Evolutionary conservation across 352 stramenopile genomes (phyloP).

Genomic region (Pythium rishiriense): DNA sequence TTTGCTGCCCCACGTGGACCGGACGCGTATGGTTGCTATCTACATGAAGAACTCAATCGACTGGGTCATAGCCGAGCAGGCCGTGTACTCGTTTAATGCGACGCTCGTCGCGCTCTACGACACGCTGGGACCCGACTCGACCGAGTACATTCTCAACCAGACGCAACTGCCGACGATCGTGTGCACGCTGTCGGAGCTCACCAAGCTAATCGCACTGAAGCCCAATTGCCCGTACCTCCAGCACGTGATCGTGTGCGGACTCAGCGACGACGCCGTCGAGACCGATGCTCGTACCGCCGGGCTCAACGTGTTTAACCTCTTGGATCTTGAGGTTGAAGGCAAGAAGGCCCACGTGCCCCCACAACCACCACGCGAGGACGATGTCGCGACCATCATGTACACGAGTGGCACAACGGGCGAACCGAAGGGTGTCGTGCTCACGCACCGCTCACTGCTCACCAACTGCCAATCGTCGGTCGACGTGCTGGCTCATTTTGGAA

Average conservation of each 20-base stretch:
- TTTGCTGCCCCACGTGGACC: slow-evolving; percentile 42
- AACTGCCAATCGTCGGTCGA: slow-evolving; percentile 35
- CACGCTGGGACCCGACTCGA: slow-evolving; percentile 70
- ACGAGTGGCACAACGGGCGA: slow-evolving; percentile 95
- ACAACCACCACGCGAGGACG: slow-evolving; percentile 41
- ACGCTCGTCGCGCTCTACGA: slow-evolving; percentile 75
- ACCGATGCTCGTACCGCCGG: slow-evolving; percentile 31
- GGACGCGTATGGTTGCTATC: slow-evolving; percentile 84
- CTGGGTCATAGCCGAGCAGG: slow-evolving; percentile 93
- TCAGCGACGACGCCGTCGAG: slow-evolving; percentile 39
- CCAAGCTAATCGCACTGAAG: slow-evolving; percentile 43
- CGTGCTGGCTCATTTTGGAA: slow-evolving; percentile 36
- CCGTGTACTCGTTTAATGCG: slow-evolving; percentile 44
- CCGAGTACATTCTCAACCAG: slow-evolving; percentile 77
- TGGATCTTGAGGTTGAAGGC: slow-evolving; percentile 43
- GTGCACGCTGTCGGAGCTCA: slow-evolving; percentile 56
- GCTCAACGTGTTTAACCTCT: slow-evolving; percentile 43
- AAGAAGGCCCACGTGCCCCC: slow-evolving; percentile 29
- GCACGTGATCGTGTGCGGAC: slow-evolving; percentile 46
- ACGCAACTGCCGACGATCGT: slow-evolving; percentile 66
- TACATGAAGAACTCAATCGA: slow-evolving; percentile 98
- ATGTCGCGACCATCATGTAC: slow-evolving; percentile 95
- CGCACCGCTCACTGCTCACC: slow-evolving; percentile 70
- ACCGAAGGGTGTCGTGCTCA: slow-evolving; percentile 96
- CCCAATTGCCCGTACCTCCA: slow-evolving; percentile 48